Conservation (phyloP, 495 filamentous ascomycete genomes). For the Aspergillus egyptiacus region DNA sequence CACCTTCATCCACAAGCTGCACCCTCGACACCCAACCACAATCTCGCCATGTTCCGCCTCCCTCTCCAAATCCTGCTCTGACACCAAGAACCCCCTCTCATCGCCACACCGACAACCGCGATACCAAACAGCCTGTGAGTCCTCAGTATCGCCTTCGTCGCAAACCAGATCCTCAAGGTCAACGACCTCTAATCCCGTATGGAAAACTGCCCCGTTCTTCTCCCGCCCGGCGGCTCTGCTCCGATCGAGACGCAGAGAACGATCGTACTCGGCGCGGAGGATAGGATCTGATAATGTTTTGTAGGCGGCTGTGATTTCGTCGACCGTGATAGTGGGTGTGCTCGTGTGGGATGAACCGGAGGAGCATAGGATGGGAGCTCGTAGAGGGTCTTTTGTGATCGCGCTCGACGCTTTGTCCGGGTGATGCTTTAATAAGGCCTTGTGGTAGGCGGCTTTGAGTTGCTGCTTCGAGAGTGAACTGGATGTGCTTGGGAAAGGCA, state of each 20-base stretch:
- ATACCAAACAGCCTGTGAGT: constrained; percentile 46
- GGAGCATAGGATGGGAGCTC: neutral
- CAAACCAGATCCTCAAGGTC: constrained; percentile 73
- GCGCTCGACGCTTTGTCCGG: constrained; percentile 60
- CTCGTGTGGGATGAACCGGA: neutral
- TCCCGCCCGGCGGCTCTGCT: constrained; percentile 21
- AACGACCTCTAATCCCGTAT: constrained; percentile 69
- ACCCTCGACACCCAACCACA: constrained; percentile 70
- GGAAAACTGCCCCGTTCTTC: constrained; percentile 39
- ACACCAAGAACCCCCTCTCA: constrained; percentile 60
- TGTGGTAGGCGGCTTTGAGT: constrained; percentile 72
- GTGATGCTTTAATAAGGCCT: constrained; percentile 70
- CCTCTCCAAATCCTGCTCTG: constrained; percentile 65
- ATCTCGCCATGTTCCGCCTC: constrained; percentile 59
- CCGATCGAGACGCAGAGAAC: constrained; percentile 38
- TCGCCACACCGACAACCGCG: constrained; percentile 77
- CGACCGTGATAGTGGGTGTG: constrained; percentile 53
- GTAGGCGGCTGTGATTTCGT: constrained; percentile 76
- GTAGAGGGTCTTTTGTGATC: constrained; percentile 8
- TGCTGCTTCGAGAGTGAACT: constrained; percentile 34
- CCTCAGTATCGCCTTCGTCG: constrained; percentile 35
- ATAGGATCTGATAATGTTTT: constrained; percentile 56
- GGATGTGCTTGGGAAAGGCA: constrained; percentile 31
- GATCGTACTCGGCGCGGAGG: constrained; percentile 62
- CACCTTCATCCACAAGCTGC: constrained; percentile 75